Conservation (phyloP, 768 basidiomycete genomes). For the Lactarius sp. region DNA sequence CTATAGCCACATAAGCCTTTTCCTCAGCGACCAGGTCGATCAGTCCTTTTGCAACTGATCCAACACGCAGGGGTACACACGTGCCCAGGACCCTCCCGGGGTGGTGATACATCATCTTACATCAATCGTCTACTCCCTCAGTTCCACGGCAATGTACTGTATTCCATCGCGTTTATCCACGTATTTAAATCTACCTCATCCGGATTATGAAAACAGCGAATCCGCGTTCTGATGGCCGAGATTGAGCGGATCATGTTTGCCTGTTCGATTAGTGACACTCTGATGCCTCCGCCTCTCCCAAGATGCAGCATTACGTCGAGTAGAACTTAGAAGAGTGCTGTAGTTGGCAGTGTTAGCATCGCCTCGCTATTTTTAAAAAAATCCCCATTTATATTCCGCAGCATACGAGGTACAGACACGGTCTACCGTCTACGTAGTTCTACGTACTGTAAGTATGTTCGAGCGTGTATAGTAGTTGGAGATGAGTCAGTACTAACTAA, state of each 20-base stretch:
- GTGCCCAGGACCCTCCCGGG: neutral
- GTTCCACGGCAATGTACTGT: neutral
- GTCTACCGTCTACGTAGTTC: too few relatives aligned
- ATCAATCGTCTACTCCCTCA: neutral
- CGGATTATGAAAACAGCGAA: too few relatives aligned
- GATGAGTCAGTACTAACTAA: too few relatives aligned
- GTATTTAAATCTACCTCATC: too few relatives aligned
- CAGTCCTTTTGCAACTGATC: neutral
- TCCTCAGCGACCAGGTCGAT: neutral
- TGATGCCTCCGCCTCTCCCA: neutral
- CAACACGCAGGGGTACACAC: neutral
- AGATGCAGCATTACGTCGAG: neutral
- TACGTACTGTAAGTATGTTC: too few relatives aligned
- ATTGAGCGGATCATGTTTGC: neutral
- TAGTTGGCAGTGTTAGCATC: neutral
- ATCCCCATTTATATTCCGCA: too few relatives aligned
- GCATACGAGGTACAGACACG: too few relatives aligned
- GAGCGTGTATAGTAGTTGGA: too few relatives aligned
- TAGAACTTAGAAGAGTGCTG: neutral
- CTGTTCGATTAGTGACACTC: neutral
- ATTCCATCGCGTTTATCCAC: too few relatives aligned
- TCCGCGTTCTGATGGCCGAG: too few relatives aligned
- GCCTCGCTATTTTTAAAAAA: neutral
- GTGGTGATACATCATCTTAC: neutral
- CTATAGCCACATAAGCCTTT: neutral